Evolutionary conservation across 106 monocot species (phyloP), one percentile per base, ranked within the genome.

Genomic region (Vanilla planifolia): DNA sequence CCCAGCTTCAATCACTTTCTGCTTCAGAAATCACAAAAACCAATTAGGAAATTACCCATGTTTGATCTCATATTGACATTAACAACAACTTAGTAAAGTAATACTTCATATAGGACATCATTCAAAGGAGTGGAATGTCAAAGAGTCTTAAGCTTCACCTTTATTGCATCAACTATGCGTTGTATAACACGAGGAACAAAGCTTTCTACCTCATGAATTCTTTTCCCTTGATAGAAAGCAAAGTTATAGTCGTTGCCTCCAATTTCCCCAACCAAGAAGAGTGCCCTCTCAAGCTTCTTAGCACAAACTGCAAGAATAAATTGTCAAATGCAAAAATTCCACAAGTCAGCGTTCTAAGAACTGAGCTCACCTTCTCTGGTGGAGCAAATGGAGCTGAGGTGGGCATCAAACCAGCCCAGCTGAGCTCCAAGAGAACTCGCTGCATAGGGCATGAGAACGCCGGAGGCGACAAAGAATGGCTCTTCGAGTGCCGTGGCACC

Each of bases 401-500:
- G 64, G 5, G 48, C 21, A 21, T 51, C 33, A 23, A 65, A 65
- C 50, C 64, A 34, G 21, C 22, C 5, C 13, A 65, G 64, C 34
- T 65, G 64, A 51, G 36, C 51, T 50, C 50, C 33, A 6, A 65
- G 29, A 33, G 50, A 65, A 27, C 50, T 50, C 22, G 32, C 50
- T 15, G 64, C 35, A 24, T 34, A 50, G 3, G 50, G 64, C 50
- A 50, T 15, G 22, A 13, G 6, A 2, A 80, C 59, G 3, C 76
- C 70, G 2, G 23, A 73, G 30, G 46, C 34, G 3, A 57, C 34
- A 21, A 85, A 70, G 62, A 67, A 66, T 15, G 44, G n/a, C 9
- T 33, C 30, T 47, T 73, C 70, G 3, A 85, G 72, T 0, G 80
- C 85, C 0, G 85, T 85, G 4, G 80, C 76, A 27, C 85, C 85